Percentiles rank a stretch among this genome's conserved stretches.
These are phyloP conservation scores for Yarrowia deformans DNA, from an alignment of 805 yeast species.

Conservation along the genomic window DNA sequence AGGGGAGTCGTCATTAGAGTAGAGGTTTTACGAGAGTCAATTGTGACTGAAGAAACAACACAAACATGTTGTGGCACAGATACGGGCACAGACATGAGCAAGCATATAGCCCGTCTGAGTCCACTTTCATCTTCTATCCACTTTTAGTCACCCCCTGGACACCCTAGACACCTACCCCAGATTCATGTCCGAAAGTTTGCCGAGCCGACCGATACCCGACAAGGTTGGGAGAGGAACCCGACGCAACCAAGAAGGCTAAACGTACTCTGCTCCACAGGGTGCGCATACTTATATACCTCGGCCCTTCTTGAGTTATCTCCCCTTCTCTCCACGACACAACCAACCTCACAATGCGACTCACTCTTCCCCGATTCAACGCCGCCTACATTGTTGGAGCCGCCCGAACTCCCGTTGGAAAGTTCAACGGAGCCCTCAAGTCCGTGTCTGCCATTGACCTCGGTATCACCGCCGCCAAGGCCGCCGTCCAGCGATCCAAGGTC, in stretches of 20 bases:
- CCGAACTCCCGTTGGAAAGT: constrained; percentile 94
- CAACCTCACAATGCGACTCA: constrained; percentile 34
- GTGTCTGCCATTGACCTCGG: constrained; percentile 82
- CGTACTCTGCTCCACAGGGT: background rate
- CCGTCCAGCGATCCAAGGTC: constrained; percentile 80
- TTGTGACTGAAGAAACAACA: too few species aligned
- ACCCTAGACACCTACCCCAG: background rate
- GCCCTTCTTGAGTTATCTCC: background rate
- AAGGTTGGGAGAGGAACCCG: constrained; percentile 11
- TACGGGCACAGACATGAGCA: too few species aligned
- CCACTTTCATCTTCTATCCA: too few species aligned
- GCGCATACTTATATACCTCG: constrained; percentile 26
- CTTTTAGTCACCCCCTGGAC: background rate
- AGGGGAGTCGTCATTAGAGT: too few species aligned
- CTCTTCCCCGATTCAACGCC: constrained; percentile 39
- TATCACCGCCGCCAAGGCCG: constrained; percentile 84
- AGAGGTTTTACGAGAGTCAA: too few species aligned
- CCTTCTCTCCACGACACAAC: constrained; percentile 4
- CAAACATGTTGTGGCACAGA: too few species aligned
- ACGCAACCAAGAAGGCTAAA: background rate
- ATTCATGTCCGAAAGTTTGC: constrained; percentile 27
- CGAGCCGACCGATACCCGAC: constrained; percentile 40
- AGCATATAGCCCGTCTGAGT: too few species aligned
- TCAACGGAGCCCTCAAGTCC: constrained; percentile 80
- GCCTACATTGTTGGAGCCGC: constrained; percentile 89